Base-by-base conservation (phyloP, 23 red algal species). In the Gracilariopsis chorda region DNA sequence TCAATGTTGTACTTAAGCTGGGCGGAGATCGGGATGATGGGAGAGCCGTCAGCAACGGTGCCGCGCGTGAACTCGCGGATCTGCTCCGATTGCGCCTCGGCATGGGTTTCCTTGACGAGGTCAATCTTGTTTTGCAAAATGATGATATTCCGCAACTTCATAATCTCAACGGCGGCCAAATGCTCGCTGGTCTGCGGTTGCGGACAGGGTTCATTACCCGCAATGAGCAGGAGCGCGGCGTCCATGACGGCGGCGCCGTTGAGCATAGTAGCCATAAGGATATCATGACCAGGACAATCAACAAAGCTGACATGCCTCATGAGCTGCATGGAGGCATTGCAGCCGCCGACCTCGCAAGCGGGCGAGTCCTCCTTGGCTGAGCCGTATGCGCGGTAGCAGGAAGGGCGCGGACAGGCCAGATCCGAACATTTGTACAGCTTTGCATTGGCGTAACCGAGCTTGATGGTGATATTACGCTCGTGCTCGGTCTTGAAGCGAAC, bases 241-340 rank as follows among this genome's bases (percentile, higher is more conserved):
- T 99, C 97, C 97, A 99, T 99, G 14, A 96, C 93, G 6, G 97
- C 97, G 27, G 94, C 93, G 23, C 97, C 97, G 84, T 95, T 99
- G 7, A 99, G 85, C 97, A 99, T 99, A 28, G 97, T 99, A 24
- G 97, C 97, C 97, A 99, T 99, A 53, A 99, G 93, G 84, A 99
- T 96, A 59, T 99, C 97, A 87, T 99, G 97, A 17, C 97, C 97
- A 4, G 97, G 97, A 60, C 97, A 99, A 58, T 99, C 97, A n/a
- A 99, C 97, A 78, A 99, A 99, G 11, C 82, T 90, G 17, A 99
- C 94, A 44, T 99, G 97, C 23, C 97, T 77, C 87, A 90, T 76
- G 23, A 99, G 68, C 41, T 73, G 55, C 88, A 99, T 89, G n/a
- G 63, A 52, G n/a, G 73, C 62, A 20, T 20, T 58, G 72, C 97